These are phyloP conservation scores for Pseudogymnoascus sp. DNA, from an alignment of 2,329 filamentous ascomycete genomes.

Conservation along the genomic window DNA sequence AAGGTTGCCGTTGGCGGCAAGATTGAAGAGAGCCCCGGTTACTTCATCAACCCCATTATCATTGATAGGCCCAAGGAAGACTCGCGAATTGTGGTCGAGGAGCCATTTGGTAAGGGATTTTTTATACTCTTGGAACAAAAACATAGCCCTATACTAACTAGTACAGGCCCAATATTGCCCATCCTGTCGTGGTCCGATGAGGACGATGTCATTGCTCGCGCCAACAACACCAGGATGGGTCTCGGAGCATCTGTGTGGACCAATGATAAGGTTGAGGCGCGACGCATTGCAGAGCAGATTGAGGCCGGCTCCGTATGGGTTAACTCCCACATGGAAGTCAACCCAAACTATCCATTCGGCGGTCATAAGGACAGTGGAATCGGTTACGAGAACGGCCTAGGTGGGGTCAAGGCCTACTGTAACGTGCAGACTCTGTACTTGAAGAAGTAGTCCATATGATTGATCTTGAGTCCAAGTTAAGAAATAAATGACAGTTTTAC, in stretches of 20 bases:
- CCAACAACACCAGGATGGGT: conserved; percentile 45
- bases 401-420: conserved; percentile 16
- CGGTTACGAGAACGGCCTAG: conserved; percentile 19
- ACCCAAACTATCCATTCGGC: conserved; percentile 32
- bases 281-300: conserved; percentile 43
- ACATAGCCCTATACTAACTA: neutral
- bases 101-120: conserved; percentile 41
- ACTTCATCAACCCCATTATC: conserved; percentile 50
- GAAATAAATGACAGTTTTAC: neutral
- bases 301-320: conserved; percentile 55
- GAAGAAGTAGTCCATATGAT: conserved; percentile 12
- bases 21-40: conserved; percentile 30
- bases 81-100: conserved; percentile 46
- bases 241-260: conserved; percentile 52
- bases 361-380: conserved; percentile 29
- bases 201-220: conserved; percentile 48
- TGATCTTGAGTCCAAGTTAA: neutral
- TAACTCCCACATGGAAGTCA: conserved; percentile 42
- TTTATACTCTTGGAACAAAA: neutral
- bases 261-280: conserved; percentile 41
- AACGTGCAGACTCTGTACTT: conserved; percentile 17
- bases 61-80: conserved; percentile 48
- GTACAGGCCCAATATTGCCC: conserved; percentile 52
- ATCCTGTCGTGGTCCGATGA: conserved; percentile 53
- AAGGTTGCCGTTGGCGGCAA: conserved; percentile 37